Evolutionary conservation across 2,329 filamentous ascomycete genomes (phyloP), one percentile per base, ranked within the genome.

Genomic region (Alternaria viburni): DNA sequence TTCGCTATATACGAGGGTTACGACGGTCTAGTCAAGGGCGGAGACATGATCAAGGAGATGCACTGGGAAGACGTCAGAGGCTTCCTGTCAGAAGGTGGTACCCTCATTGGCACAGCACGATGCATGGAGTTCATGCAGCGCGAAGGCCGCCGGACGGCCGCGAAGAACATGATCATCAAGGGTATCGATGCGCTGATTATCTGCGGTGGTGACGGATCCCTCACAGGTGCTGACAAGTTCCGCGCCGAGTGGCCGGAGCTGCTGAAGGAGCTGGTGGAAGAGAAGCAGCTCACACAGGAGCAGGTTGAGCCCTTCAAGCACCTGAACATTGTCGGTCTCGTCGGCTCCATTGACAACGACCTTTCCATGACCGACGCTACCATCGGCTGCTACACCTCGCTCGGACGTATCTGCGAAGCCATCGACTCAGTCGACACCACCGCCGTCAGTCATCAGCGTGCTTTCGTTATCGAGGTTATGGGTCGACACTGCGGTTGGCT

Each of bases 311-410:
- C 92, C 2, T 97, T 93, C 85, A 87, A 87, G 75, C 89, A 96
- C 71, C 87, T 99, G 76, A 99, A 98, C 82, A 97, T 99, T 70
- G 95, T 98, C 57, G 96, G 96, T 51, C 85, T 98, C 55, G 96
- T 99, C 26, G 96, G 96, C 61, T 97, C 93, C 57, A 99, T 99
- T 77, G 96, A 99, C 86, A 99, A 99, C 78, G 96, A 99, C 78
- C 91, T 99, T 82, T 96, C 94, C 54, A 93, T 93, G 68, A 99
- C 96, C 12, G 96, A 99, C 81, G 95, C 96, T 62, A 99, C 96
- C 30, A 97, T 99, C 78, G 96, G 96, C 59, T 96, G 93, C 80
- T 98, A 97, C 83, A 97, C 94, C 46, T 96, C 96, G 23, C 87
- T 99, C 59, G 89, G 91, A 51, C 90, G 95, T 63, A 97, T 99